Evolutionary conservation across 805 yeast genomes (phyloP).

Genomic region (Candida germanica): DNA sequence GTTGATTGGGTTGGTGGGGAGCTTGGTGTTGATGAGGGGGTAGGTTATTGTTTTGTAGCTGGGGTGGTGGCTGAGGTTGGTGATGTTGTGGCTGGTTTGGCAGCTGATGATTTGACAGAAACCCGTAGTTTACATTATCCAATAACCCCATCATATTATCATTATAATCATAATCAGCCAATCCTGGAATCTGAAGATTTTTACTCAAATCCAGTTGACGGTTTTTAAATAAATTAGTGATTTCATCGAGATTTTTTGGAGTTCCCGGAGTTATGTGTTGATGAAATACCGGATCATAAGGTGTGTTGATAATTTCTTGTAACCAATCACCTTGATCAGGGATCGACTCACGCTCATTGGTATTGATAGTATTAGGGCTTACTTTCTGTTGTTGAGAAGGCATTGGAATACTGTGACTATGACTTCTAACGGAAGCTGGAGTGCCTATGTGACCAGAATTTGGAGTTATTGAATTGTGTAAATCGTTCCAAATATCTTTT

Average conservation of each 20-base stretch:
- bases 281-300: conserved; percentile 54
- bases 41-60: not conserved
- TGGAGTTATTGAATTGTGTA: not conserved
- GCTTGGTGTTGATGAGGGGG: not conserved
- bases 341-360: conserved; percentile 6
- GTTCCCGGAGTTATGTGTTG: conserved; percentile 2
- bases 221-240: conserved; percentile 59
- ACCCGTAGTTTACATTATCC: too few relatives aligned
- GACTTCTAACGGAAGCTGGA: not conserved
- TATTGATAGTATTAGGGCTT: not conserved
- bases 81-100: not conserved
- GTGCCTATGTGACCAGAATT: not conserved
- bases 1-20: not conserved
- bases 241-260: conserved; percentile 35
- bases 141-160: not conserved
- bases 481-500: too few relatives aligned
- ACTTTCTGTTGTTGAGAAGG: not conserved
- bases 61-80: not conserved
- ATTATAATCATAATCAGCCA: not conserved
- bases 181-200: not conserved
- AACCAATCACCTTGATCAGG: conserved; percentile 54
- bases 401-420: not conserved
- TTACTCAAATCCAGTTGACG: conserved; percentile 66
- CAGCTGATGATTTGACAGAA: not conserved
- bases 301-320: conserved; percentile 65